Base-by-base conservation (phyloP, 805 yeast species). In the Barnettozyma pratensis region DNA sequence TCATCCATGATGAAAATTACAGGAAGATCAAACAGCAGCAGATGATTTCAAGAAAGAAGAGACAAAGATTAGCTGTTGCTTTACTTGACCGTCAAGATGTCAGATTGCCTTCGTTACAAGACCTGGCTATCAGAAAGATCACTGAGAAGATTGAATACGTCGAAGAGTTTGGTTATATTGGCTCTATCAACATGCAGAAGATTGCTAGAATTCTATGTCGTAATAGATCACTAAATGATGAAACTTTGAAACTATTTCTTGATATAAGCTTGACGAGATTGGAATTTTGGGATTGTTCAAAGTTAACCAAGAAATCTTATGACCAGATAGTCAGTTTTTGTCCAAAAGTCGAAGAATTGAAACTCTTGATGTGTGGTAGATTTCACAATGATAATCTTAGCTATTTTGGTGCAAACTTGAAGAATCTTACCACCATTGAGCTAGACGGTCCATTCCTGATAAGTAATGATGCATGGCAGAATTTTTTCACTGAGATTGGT, bases 251-350 rank as follows among this genome's bases (percentile, higher is more conserved):
- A 41, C 70, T 94, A 42, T 92, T 94, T 60, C 68, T 94, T 45
- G 80, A 81, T 42, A 76, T 88, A 0, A 72, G 75, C 12, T 62
- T 81, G 43, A 76, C 67, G 47, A 63, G 68, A 4, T 67, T 94
- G 30, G 86, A 86, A 53, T 81, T 94, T 53, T 88, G 96, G 90
- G 99, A 94, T 67, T 94, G 99, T 64, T 89, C 97, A 0, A 81
- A 80, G 43, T 73, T 94, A 14, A 78, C 80, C 27, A 74, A 76
- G 38, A 84, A 78, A 51, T 77, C 94, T 0, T 75, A 83, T 52
- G 76, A 78, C 56, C 74, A 80, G 54, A 79, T 94, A 37, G 90
- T 91, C 0, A 73, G 95, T 0, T 85, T 70, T 62, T 87, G 96
- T 56, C 96, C 97, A 0, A 73, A 83, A 29, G 52, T 94, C 4